Percentiles rank a stretch among this genome's conserved stretches.
These are phyloP conservation scores for Thraustochytrium sp. DNA, from an alignment of 352 stramenopile genomes.

Conservation along the genomic window DNA sequence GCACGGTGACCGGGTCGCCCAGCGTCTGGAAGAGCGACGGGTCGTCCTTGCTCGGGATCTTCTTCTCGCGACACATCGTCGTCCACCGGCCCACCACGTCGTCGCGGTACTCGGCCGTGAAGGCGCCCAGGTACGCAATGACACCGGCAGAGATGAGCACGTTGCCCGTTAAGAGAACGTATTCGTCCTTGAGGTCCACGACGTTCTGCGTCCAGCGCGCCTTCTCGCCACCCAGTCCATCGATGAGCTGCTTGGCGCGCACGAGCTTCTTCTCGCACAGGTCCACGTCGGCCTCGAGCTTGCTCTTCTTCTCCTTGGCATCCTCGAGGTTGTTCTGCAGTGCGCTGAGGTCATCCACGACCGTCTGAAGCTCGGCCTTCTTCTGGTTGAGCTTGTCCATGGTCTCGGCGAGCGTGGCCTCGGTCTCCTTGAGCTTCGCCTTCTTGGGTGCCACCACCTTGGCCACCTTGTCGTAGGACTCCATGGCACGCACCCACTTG, in stretches of 20 bases:
- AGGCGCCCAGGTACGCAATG: constrained; percentile 84
- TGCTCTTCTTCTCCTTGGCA: constrained; percentile 78
- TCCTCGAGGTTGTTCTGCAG: constrained; percentile 77
- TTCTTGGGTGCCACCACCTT: constrained; percentile 85
- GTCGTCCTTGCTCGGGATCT: constrained; percentile 71
- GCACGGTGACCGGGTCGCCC: constrained; percentile 78
- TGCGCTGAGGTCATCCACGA: constrained; percentile 77
- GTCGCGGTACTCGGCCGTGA: constrained; percentile 74
- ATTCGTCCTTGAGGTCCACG: constrained; percentile 66
- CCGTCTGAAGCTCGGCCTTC: constrained; percentile 75
- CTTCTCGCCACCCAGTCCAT: constrained; percentile 83
- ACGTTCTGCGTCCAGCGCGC: constrained; percentile 80
- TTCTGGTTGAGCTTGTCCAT: constrained; percentile 83
- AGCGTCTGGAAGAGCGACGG: constrained; percentile 76
- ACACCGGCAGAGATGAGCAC: constrained; percentile 81
- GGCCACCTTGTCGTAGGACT: constrained; percentile 82
- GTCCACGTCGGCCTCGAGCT: constrained; percentile 82
- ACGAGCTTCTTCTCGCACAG: constrained; percentile 86
- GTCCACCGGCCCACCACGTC: constrained; percentile 22
- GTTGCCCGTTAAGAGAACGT: constrained; percentile 80
- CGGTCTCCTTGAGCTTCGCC: constrained; percentile 70
- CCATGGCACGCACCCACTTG: constrained; percentile 87
- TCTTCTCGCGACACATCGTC: constrained; percentile 20
- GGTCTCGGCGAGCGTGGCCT: constrained; percentile 72
- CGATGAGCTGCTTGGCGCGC: constrained; percentile 81